Conservation (phyloP, 192 early-diverging fungal species). For the Chytriomyces sp. region DNA sequence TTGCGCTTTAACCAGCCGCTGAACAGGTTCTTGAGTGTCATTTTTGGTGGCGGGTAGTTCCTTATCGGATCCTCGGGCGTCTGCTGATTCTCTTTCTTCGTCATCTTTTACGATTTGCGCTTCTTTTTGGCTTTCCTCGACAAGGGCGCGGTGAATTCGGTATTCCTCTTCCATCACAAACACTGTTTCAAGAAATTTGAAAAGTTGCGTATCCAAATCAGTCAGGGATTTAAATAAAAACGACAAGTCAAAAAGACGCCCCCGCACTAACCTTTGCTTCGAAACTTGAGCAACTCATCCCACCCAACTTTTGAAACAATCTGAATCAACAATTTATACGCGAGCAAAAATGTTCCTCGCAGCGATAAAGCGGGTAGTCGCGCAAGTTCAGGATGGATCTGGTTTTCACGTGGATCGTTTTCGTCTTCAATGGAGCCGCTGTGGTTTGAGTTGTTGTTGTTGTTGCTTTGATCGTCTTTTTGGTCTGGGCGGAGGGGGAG, state of each 20-base stretch:
- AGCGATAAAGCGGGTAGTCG: conserved; percentile 88
- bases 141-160: conserved; percentile 69
- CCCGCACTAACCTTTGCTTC: not conserved
- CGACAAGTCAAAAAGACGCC: no score
- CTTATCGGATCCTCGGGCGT: conserved; percentile 29
- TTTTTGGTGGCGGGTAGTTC: not conserved
- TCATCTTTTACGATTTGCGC: conserved; percentile 36
- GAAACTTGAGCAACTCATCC: conserved; percentile 87
- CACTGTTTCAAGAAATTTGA: conserved; percentile 69
- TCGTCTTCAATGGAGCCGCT: conserved; percentile 54
- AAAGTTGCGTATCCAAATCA: no score
- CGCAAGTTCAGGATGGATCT: conserved; percentile 72
- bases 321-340: conserved; percentile 81
- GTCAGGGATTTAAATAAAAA: no score
- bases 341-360: conserved; percentile 90
- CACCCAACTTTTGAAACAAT: conserved; percentile 88
- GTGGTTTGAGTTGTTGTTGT: not conserved
- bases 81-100: conserved; percentile 11
- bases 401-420: conserved; percentile 59
- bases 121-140: conserved; percentile 65
- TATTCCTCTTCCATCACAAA: conserved; percentile 99
- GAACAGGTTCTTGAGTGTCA: not conserved
- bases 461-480: not conserved
- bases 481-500: conserved; percentile 87
- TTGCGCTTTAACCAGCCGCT: not conserved